Base-by-base conservation (phyloP, 352 stramenopile species). In the Blastocystis sp. region DNA sequence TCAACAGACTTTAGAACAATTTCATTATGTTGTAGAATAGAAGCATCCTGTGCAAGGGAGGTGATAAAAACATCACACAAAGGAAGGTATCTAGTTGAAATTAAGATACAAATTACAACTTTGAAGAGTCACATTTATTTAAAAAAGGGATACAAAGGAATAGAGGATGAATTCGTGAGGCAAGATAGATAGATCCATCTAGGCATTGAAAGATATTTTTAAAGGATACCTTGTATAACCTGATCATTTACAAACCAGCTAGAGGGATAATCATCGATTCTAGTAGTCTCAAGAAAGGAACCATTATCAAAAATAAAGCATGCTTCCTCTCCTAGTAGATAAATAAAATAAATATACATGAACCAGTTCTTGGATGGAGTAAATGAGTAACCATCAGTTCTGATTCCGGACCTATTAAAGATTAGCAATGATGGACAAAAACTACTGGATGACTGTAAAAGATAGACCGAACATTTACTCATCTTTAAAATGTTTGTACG, bases 201-300 rank as follows among this genome's bases (percentile, higher is more conserved):
- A 84, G 15, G 19, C 27, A 15, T 44, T 37, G n/a, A 66, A 6
- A 24, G 9, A 15, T 3, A 40, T 24, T 33, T 0, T 0, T 19
- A 69, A 27, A 7, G 33, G 13, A 40, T 69, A 42, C 73, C 73
- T 44, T 84, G 73, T 56, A 66, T 66, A 48, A 84, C 51, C 53
- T 84, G 73, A 51, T 84, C 53, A 27, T 84, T 84, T 48, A 84
- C 73, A 27, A 84, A 84, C 73, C 73, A 84, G 53, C 73, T 84
- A 1, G 73, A 84, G 7, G 73, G 73, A 42, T 69, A 64, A 11
- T 62, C 19, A 7, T 30, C 15, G 13, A 37, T 54, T 37, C 9
- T 24, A 42, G 19, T 27, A 53, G 59, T n/a, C 11, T 66, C 48
- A 40, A 66, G 53, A 42, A 84, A 33, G 17, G 33, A 35, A 15